phyloP scores from a whole-genome alignment of 768 basidiomycete species.

The Auricularia sp. region DNA sequence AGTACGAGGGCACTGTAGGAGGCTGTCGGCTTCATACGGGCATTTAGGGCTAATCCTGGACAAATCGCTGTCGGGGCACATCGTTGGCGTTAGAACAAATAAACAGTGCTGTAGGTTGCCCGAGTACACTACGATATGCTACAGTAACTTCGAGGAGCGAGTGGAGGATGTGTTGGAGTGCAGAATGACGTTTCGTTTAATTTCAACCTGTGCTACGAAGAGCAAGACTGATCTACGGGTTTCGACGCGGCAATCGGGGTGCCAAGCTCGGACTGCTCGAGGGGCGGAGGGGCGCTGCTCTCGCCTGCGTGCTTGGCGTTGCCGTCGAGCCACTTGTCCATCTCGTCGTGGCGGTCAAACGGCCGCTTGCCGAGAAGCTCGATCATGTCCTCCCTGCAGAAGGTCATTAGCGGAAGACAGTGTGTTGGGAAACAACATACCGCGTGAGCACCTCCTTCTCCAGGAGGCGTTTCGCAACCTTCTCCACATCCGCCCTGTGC shows the following conservation, averaged over 20 bases:
- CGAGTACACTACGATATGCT: too few relatives aligned
- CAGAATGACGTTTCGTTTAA: too few relatives aligned
- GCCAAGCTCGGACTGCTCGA: conserved; percentile 1
- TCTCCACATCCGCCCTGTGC: conserved; percentile 82
- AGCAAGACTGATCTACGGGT: too few relatives aligned
- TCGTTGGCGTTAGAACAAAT: too few relatives aligned
- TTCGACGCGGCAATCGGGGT: conserved; percentile 4
- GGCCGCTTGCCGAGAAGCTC: conserved; percentile 71
- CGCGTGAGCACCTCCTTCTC: conserved; percentile 93
- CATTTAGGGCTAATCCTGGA: too few relatives aligned
- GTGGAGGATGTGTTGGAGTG: too few relatives aligned
- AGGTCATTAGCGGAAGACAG: neutral
- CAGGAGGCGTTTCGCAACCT: conserved; percentile 82
- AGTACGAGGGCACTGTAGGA: too few relatives aligned
- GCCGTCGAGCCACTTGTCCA: conserved; percentile 96
- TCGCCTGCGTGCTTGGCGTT: conserved; percentile 24
- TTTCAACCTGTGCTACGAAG: too few relatives aligned
- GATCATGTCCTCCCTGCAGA: conserved; percentile 76
- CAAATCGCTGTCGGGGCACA: too few relatives aligned
- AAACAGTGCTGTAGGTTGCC: too few relatives aligned
- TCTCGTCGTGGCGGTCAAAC: conserved; percentile 73
- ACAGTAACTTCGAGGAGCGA: too few relatives aligned
- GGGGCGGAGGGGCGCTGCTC: conserved; percentile 6
- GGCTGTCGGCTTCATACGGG: too few relatives aligned
- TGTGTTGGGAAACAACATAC: conserved; percentile 30